Evolutionary conservation across 768 basidiomycete species (phyloP).

Genomic region (Mycena metata): DNA sequence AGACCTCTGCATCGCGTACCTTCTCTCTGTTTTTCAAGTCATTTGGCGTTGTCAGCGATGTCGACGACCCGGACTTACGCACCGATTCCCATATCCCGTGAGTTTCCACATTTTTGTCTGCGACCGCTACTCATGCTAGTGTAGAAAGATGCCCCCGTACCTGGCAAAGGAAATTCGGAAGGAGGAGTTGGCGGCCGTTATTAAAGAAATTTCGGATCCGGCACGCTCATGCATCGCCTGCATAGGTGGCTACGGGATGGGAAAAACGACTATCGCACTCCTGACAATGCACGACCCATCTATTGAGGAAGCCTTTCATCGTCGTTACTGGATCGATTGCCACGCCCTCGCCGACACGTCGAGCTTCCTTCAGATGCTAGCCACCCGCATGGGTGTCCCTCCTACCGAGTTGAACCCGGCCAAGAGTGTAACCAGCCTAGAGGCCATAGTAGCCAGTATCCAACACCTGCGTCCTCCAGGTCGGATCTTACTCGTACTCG

Average conservation of each 20-base stretch:
- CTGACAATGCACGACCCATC: slow-evolving; percentile 8
- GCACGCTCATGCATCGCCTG: slow-evolving; percentile 17
- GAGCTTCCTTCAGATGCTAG: slow-evolving; percentile 9
- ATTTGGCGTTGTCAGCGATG: slow-evolving; percentile 5
- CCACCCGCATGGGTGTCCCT: slow-evolving; percentile 13
- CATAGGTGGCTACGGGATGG: slow-evolving; percentile 26
- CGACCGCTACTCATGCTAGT: slow-evolving; percentile 6
- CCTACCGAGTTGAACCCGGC: not conserved
- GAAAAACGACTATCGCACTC: slow-evolving; percentile 16
- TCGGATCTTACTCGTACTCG: slow-evolving; percentile 16
- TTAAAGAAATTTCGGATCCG: slow-evolving; percentile 10
- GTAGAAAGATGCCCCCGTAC: not conserved
- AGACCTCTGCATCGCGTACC: slow-evolving; percentile 7
- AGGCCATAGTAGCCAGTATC: slow-evolving; percentile 1
- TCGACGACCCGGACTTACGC: not conserved
- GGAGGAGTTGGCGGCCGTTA: slow-evolving; percentile 11
- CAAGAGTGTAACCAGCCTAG: not conserved
- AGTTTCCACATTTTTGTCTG: slow-evolving; percentile 1
- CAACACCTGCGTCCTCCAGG: slow-evolving; percentile 9
- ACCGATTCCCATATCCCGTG: slow-evolving; percentile 11
- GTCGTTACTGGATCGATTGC: slow-evolving; percentile 20
- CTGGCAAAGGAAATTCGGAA: slow-evolving; percentile 12
- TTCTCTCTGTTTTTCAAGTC: slow-evolving; percentile 17
- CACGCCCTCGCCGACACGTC: slow-evolving; percentile 6
- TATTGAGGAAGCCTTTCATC: not conserved